These are phyloP conservation scores for Camelina laxa DNA, from an alignment of 345 rosid species.

Conservation along the genomic window DNA sequence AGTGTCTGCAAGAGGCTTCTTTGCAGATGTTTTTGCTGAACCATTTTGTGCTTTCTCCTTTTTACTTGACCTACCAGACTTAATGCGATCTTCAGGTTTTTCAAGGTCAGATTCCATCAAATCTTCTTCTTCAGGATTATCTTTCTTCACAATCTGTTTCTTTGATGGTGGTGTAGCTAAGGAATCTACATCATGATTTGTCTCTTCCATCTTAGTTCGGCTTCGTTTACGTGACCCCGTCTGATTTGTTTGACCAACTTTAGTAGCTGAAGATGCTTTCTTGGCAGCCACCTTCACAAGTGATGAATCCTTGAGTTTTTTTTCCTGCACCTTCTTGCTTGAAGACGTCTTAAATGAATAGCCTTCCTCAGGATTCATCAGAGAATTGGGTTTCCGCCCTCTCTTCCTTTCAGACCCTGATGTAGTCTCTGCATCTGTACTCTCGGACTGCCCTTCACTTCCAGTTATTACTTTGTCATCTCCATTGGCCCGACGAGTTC, in stretches of 20 bases:
- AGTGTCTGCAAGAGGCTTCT: conserved; percentile 36
- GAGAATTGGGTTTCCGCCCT: conserved; percentile 66
- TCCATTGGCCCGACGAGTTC: conserved; percentile 18
- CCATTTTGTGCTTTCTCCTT: conserved; percentile 31
- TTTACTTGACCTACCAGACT: conserved; percentile 42
- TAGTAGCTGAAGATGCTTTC: conserved; percentile 42
- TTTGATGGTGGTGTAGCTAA: conserved; percentile 27
- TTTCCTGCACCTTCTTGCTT: conserved; percentile 44
- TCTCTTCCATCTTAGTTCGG: conserved; percentile 44
- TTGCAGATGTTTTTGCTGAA: conserved; percentile 35
- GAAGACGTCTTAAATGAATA: conserved; percentile 42
- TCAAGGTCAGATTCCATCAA: conserved; percentile 34
- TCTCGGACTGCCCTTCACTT: conserved; percentile 39
- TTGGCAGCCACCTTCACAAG: conserved; percentile 43
- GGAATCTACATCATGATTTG: conserved; percentile 42
- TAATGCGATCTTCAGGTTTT: conserved; percentile 36
- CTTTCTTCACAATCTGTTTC: conserved; percentile 36
- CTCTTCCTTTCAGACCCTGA: conserved; percentile 53
- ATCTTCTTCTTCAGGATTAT: conserved; percentile 40
- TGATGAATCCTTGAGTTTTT: conserved; percentile 37
- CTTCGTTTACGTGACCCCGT: conserved; percentile 46
- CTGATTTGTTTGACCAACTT: conserved; percentile 43
- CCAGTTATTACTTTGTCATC: conserved; percentile 18
- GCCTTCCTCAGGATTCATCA: conserved; percentile 73
- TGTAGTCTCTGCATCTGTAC: conserved; percentile 45